These are phyloP conservation scores for Phytophthora palmivora DNA, from an alignment of 352 stramenopile genomes.

Conservation along the genomic window DNA sequence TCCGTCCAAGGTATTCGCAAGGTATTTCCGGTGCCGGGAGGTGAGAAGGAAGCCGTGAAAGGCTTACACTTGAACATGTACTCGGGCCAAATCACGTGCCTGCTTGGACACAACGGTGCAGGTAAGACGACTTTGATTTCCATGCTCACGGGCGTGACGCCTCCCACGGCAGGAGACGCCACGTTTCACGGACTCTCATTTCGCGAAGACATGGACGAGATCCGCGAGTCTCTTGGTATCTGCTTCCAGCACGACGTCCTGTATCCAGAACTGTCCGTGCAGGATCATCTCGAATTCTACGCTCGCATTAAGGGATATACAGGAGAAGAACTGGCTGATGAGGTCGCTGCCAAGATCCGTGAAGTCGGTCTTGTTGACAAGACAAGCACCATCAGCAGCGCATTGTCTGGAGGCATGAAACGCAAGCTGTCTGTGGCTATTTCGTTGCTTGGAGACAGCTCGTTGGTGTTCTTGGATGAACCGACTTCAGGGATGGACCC, in stretches of 20 bases:
- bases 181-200: slow-evolving; percentile 61
- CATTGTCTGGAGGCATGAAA: slow-evolving; percentile 89
- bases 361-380: slow-evolving; percentile 74
- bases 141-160: slow-evolving; percentile 78
- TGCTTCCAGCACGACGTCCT: slow-evolving; percentile 88
- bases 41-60: slow-evolving; percentile 89
- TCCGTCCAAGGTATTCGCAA: slow-evolving; percentile 69
- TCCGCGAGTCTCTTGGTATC: slow-evolving; percentile 68
- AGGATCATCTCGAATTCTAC: slow-evolving; percentile 78
- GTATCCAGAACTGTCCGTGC: slow-evolving; percentile 76
- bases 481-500: slow-evolving; percentile 95
- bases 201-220: slow-evolving; percentile 64
- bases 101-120: slow-evolving; percentile 92
- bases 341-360: slow-evolving; percentile 48
- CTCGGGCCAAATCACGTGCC: slow-evolving; percentile 77
- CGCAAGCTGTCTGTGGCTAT: slow-evolving; percentile 90
- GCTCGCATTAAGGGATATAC: slow-evolving; percentile 63
- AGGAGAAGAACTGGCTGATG: slow-evolving; percentile 38
- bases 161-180: slow-evolving; percentile 54
- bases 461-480: slow-evolving; percentile 87
- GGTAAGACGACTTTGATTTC: slow-evolving; percentile 95
- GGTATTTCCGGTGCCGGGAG: slow-evolving; percentile 80
- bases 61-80: slow-evolving; percentile 83
- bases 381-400: slow-evolving; percentile 45
- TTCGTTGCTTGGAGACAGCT: slow-evolving; percentile 84